Evolutionary conservation across 2,329 filamentous ascomycete species (phyloP).

Genomic region (Aspergillus sp.): DNA sequence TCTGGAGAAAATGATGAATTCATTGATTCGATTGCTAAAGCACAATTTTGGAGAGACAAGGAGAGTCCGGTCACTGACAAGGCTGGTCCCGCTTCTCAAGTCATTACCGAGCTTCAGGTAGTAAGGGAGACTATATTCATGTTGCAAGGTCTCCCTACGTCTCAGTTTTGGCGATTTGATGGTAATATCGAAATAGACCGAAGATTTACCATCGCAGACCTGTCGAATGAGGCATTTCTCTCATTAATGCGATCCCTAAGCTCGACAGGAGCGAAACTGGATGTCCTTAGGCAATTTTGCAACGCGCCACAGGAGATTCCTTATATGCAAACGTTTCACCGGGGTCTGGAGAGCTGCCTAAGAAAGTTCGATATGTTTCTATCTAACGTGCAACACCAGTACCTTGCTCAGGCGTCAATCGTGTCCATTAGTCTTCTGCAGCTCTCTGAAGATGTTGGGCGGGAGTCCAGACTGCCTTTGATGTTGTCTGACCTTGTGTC

Average conservation of each 20-base stretch:
- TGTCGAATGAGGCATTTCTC: slow-evolving; percentile 33
- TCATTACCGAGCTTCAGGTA: slow-evolving; percentile 69
- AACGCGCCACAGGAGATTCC: slow-evolving; percentile 52
- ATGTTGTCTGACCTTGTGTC: slow-evolving; percentile 64
- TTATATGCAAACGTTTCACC: slow-evolving; percentile 71
- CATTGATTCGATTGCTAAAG: slow-evolving; percentile 41
- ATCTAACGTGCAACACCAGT: slow-evolving; percentile 60
- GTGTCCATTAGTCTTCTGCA: slow-evolving; percentile 67
- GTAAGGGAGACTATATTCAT: slow-evolving; percentile 81
- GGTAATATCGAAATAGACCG: slow-evolving; percentile 39
- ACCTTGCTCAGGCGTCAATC: slow-evolving; percentile 57
- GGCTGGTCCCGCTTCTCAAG: slow-evolving; percentile 25
- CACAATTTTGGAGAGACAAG: slow-evolving; percentile 52
- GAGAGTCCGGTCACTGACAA: slow-evolving; percentile 20
- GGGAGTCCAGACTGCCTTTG: slow-evolving; percentile 57
- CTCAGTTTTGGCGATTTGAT: slow-evolving; percentile 60
- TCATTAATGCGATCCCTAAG: slow-evolving; percentile 48
- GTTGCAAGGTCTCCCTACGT: slow-evolving; percentile 75
- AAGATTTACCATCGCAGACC: slow-evolving; percentile 38
- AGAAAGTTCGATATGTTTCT: slow-evolving; percentile 60
- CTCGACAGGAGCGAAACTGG: slow-evolving; percentile 51
- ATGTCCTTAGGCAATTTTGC: slow-evolving; percentile 53
- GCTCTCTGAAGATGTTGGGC: slow-evolving; percentile 60
- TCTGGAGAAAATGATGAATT: slow-evolving; percentile 36
- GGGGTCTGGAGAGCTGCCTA: slow-evolving; percentile 61